Base-by-base conservation (phyloP, 2,329 filamentous ascomycete species). In the Aspergillus sp. region DNA sequence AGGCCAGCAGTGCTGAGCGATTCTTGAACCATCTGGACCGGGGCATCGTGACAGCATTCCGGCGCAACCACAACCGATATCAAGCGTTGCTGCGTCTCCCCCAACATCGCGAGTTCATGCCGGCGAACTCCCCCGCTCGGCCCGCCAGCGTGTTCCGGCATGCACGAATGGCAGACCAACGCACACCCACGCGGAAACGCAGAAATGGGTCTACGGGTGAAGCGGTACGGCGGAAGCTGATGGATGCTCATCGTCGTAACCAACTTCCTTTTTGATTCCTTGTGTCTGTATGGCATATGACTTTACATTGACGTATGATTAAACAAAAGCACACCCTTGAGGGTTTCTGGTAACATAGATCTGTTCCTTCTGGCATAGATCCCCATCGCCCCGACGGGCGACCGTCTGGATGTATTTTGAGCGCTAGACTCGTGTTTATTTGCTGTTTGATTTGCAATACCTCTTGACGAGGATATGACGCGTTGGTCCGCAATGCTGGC, bases 1-100 rank as follows among this genome's bases (percentile, higher is more conserved):
- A 55, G 38, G 54, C 54, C 32, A 65, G 48, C 49, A 65, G 57
- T 42, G 66, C 68, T 3, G 71, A 80, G 50, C 74, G 76, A 28
- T 74, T 84, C 46, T 69, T 85, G n/a, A 75, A 76, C 45, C 82
- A 85, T 54, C 80, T 89, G 35, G 81, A 85, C 57, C 79, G 81
- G 54, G 79, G 82, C 47, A 80, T 84, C 9, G 86, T 93, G 33
- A 85, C 85, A 34, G 85, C 86, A 1, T 94, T 93, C 74, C 86
- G 86, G 47, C 74, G 71, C 38, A 78, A 78, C 52, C 73, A 77
- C 57, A 70, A 69, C 59, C 64, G 71, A 51, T 70, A 78, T 60
- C 66, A 76, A 57, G 61, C 73, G 49, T 58, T 73, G 59, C 67
- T 74, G 57, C 68, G 73, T 53, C 63, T 65, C 73, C 72, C 69